Conservation (phyloP, 345 rosid genomes). For the Boechera stricta region DNA sequence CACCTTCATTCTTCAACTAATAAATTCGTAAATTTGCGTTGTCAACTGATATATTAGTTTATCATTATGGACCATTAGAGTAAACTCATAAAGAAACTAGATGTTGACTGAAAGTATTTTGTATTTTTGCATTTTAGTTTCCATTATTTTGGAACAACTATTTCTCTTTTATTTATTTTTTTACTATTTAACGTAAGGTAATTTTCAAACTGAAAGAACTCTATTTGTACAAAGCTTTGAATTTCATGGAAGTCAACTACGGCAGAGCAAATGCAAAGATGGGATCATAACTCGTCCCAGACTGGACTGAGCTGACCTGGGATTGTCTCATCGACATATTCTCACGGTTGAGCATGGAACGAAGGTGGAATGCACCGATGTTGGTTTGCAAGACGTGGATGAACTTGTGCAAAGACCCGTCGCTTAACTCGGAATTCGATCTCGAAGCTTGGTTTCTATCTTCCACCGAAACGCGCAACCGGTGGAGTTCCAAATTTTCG, state of each 20-base stretch:
- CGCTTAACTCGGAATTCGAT: slow-evolving; percentile 63
- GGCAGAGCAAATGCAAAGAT: background rate
- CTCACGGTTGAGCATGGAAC: slow-evolving; percentile 59
- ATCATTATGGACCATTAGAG: too few relatives aligned
- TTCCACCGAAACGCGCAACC: slow-evolving; percentile 42
- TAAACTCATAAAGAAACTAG: background rate
- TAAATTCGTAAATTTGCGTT: too few relatives aligned
- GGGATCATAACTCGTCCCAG: slow-evolving; percentile 36
- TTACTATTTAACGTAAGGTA: too few relatives aligned
- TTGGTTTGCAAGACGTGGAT: slow-evolving; percentile 74
- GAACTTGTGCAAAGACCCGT: slow-evolving; percentile 61
- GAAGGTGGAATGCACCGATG: slow-evolving; percentile 75
- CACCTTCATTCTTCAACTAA: too few relatives aligned
- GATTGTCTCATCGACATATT: slow-evolving; percentile 63
- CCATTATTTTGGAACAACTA: too few relatives aligned
- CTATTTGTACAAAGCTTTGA: too few relatives aligned
- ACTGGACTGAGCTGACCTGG: slow-evolving; percentile 51
- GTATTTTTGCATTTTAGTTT: too few relatives aligned
- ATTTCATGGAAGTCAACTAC: background rate
- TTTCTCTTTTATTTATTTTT: too few relatives aligned
- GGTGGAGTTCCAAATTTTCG: slow-evolving; percentile 71
- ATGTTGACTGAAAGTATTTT: background rate
- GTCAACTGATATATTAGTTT: too few relatives aligned
- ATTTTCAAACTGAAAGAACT: too few relatives aligned
- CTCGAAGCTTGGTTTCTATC: slow-evolving; percentile 59